Evolutionary conservation across 345 rosid species (phyloP), one percentile per base, ranked within the genome.

Genomic region (Eucalyptus pauciflora): DNA sequence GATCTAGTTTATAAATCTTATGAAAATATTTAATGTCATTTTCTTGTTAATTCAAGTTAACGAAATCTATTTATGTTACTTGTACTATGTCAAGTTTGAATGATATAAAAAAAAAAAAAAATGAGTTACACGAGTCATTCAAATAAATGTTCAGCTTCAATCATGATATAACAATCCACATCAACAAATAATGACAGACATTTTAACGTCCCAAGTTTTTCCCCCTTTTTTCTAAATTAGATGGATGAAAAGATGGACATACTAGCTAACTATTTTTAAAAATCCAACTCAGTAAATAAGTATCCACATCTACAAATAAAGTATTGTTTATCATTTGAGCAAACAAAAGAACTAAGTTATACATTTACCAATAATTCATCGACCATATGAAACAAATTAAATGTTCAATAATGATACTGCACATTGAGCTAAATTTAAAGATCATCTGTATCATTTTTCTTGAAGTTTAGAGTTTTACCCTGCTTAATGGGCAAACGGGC

Each of bases 371-470:
- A 16, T 15, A 31, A 8, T 69, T 5, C 6, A 8, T 3, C 0
- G 0, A 16, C 0, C 11, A 8, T 8, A 31, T 8, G 3, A 10
- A 69, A 69, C 3, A 31, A 7, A 31, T 69, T 31, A 31, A 31
- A 69, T 8, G 11, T 31, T 69, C 11, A 8, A 15, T 1, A 31
- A 27, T 13, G 3, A 1, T 6, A 62, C 7, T 29, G 0, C 10
- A 31, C 18, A 16, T 16, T 17, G 2, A 31, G 7, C 2, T 3
- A 69, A 16, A 3, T 31, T 16, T 1, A 4, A 4, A 1, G 7
- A 16, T 13, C 4, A 60, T 25, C 5, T 6, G 10, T 14, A 2
- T n/a, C 10, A 64, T 62, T 27, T 29, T 62, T 3, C 54, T 51
- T 51, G 54, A 51, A 51, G 52, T 50, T 50, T 50, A 16, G 52